These are phyloP conservation scores for Tolypocladium sp. DNA, from an alignment of 2,329 filamentous ascomycete genomes.

Conservation along the genomic window DNA sequence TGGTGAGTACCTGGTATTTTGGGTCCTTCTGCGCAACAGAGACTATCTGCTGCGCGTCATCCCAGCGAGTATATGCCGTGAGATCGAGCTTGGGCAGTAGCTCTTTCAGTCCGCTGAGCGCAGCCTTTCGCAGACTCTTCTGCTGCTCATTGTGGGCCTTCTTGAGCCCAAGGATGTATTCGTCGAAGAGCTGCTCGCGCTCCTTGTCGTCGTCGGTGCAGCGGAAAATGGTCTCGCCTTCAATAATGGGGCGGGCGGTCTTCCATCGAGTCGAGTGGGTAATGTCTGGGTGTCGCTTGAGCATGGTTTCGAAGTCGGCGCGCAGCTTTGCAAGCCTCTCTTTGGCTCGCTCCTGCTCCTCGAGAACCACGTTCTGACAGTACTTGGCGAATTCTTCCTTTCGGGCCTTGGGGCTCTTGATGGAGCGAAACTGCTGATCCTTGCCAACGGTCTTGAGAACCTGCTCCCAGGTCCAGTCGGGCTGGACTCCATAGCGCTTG, in stretches of 20 bases:
- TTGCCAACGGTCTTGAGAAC: constrained; percentile 77
- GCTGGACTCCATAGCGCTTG: constrained; percentile 73
- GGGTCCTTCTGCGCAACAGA: constrained; percentile 67
- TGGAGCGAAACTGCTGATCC: constrained; percentile 84
- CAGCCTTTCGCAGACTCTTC: constrained; percentile 61
- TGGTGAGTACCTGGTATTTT: constrained; percentile 77
- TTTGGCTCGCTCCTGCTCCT: constrained; percentile 91
- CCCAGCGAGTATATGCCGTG: constrained; percentile 92
- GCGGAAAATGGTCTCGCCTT: constrained; percentile 91
- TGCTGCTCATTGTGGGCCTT: constrained; percentile 72
- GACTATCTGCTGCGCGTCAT: constrained; percentile 76
- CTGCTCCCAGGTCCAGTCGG: constrained; percentile 90
- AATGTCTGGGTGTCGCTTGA: constrained; percentile 93
- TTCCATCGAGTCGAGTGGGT: constrained; percentile 96
- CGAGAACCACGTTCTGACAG: constrained; percentile 76
- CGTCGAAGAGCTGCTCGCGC: constrained; percentile 82
- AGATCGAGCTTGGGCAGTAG: constrained; percentile 73
- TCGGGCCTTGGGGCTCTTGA: constrained; percentile 86
- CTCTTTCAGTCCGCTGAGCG: constrained; percentile 73
- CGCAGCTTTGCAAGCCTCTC: constrained; percentile 87
- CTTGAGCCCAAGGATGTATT: constrained; percentile 81
- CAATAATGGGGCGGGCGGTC: constrained; percentile 86
- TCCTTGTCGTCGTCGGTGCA: constrained; percentile 83
- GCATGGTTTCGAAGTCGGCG: constrained; percentile 90
- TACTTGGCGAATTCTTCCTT: constrained; percentile 93